These are phyloP conservation scores for Starmerella vitae DNA, from an alignment of 805 yeast species.

Conservation along the genomic window DNA sequence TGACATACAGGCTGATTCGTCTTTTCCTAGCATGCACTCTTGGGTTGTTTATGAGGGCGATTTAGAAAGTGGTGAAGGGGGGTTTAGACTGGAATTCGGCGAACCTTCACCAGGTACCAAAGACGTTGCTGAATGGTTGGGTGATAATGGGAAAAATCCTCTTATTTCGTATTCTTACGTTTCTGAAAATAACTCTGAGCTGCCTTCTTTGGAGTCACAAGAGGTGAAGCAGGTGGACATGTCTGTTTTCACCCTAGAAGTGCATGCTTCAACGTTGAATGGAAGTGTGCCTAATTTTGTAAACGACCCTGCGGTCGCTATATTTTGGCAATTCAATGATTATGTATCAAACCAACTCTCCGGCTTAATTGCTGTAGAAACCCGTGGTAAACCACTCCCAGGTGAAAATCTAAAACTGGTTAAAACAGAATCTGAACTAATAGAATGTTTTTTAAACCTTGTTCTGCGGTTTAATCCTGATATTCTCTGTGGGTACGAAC, in stretches of 20 bases:
- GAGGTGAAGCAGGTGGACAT: slow-evolving; percentile 27
- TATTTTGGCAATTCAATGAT: slow-evolving; percentile 45
- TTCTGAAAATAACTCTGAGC: slow-evolving; percentile 2
- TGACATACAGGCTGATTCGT: not conserved
- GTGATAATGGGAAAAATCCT: not conserved
- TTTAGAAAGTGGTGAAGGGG: not conserved
- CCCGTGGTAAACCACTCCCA: not conserved
- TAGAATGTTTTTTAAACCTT: slow-evolving; percentile 40
- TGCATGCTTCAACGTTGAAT: slow-evolving; percentile 45
- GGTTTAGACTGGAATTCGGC: slow-evolving; percentile 6
- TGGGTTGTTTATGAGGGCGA: slow-evolving; percentile 6
- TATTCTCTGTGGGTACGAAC: slow-evolving; percentile 72
- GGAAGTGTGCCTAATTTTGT: slow-evolving; percentile 51
- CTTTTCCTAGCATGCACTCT: not conserved
- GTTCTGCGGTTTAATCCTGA: slow-evolving; percentile 71
- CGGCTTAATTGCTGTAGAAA: not conserved
- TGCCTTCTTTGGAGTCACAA: slow-evolving; percentile 9
- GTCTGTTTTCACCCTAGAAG: slow-evolving; percentile 50
- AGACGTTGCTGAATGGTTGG: slow-evolving; percentile 14
- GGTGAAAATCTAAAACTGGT: not conserved
- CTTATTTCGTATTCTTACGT: not conserved
- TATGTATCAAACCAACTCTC: too few species aligned
- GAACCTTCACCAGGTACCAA: slow-evolving; percentile 8
- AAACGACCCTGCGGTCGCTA: slow-evolving; percentile 41
- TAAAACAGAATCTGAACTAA: slow-evolving; percentile 41